These are phyloP conservation scores for Abrus pulchellus DNA, from an alignment of 306 rosid species.

Conservation along the genomic window DNA sequence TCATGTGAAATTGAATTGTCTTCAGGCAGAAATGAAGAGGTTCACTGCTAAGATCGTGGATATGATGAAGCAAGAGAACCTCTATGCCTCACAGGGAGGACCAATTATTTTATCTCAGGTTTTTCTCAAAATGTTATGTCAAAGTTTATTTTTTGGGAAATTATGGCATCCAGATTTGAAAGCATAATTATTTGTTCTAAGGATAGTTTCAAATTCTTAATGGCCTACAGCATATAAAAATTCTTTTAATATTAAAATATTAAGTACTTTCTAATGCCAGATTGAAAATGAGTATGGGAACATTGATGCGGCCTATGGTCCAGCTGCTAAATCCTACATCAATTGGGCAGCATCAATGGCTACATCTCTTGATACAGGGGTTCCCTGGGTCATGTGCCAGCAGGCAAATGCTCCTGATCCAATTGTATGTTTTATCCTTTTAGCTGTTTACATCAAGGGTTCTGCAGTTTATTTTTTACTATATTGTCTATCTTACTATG, in stretches of 20 bases:
- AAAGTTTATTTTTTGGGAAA: neutral
- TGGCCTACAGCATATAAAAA: neutral
- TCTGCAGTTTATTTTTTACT: neutral
- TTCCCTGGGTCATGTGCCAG: slow-evolving; percentile 99
- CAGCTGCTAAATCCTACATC: slow-evolving; percentile 78
- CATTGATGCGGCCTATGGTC: slow-evolving; percentile 61
- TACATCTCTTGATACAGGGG: slow-evolving; percentile 85
- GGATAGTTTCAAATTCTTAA: slow-evolving; percentile 3
- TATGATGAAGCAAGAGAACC: slow-evolving; percentile 83
- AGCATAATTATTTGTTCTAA: neutral
- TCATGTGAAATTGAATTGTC: neutral
- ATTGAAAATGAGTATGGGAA: slow-evolving; percentile 93
- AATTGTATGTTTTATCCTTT: slow-evolving; percentile 66
- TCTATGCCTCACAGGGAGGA: slow-evolving; percentile 95
- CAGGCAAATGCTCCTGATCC: slow-evolving; percentile 93
- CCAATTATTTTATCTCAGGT: slow-evolving; percentile 98
- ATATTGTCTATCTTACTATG: slow-evolving; percentile 6
- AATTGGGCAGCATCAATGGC: slow-evolving; percentile 97
- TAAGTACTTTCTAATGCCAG: slow-evolving; percentile 50
- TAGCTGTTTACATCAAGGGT: neutral
- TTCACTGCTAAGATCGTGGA: slow-evolving; percentile 87
- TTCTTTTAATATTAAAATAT: neutral
- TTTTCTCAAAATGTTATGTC: slow-evolving; percentile 7
- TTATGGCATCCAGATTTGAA: neutral
- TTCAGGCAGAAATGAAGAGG: slow-evolving; percentile 89